Percentiles rank a stretch among this genome's conserved stretches.
Conservation (phyloP, 305 asterid genomes). For the Solanum hybrid region DNA sequence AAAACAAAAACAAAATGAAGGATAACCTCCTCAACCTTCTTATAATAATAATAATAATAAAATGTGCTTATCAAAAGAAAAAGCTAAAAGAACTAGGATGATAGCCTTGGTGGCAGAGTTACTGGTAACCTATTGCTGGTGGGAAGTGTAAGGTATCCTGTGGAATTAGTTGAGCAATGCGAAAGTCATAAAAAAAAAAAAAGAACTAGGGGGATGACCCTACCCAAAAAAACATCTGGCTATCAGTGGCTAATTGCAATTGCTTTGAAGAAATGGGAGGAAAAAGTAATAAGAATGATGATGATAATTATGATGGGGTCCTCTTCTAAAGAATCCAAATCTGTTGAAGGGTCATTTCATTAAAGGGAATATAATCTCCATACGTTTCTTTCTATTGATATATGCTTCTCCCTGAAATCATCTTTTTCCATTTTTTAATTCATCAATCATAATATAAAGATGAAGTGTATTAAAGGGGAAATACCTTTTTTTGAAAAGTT, state of each 20-base stretch:
- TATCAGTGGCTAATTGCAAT: background rate
- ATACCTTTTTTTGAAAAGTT: background rate
- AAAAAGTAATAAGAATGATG: background rate
- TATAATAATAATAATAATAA: background rate
- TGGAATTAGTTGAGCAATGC: background rate
- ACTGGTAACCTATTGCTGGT: background rate
- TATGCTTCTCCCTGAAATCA: background rate
- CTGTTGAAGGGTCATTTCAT: background rate
- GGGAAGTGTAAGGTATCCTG: background rate
- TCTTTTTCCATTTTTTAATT: background rate
- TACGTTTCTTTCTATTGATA: background rate
- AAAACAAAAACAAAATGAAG: background rate
- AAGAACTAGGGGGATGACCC: background rate
- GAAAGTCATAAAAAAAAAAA: background rate
- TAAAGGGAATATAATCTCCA: background rate
- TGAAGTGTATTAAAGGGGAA: background rate
- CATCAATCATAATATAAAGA: background rate
- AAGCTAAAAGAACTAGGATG: background rate
- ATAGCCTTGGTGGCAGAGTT: background rate
- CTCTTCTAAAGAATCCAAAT: constrained; percentile 8
- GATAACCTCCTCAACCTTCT: background rate
- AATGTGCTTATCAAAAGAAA: background rate
- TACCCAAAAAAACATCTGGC: background rate
- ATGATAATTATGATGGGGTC: background rate
- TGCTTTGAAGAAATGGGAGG: background rate